Conservation (phyloP, 345 rosid species). For the Jatropha curcas region DNA sequence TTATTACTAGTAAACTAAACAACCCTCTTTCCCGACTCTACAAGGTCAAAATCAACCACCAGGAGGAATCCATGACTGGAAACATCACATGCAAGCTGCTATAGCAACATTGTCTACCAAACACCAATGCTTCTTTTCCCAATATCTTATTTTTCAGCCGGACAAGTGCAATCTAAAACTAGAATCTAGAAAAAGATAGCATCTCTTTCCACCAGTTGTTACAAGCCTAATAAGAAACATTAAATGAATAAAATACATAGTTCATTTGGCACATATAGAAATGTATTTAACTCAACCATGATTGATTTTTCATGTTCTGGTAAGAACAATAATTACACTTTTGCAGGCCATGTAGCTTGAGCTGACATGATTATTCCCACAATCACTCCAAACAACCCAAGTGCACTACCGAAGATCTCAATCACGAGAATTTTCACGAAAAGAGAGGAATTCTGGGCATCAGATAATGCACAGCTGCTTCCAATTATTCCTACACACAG, state of each 20-base stretch:
- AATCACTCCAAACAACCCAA: constrained; percentile 96
- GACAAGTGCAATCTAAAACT: constrained; percentile 8
- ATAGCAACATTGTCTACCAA: background rate
- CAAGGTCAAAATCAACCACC: background rate
- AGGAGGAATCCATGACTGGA: background rate
- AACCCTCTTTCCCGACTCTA: background rate
- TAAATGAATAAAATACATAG: constrained; percentile 20
- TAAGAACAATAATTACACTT: constrained; percentile 32
- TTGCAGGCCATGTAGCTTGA: constrained; percentile 97
- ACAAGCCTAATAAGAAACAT: constrained; percentile 15
- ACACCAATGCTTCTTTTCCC: background rate
- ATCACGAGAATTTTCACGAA: constrained; percentile 99
- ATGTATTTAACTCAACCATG: background rate
- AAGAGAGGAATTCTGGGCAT: constrained; percentile 94
- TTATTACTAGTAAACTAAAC: constrained; percentile 14
- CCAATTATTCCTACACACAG: constrained; percentile 97
- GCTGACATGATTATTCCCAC: constrained; percentile 99
- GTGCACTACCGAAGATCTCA: constrained; percentile 97
- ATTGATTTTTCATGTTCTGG: background rate
- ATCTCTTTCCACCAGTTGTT: constrained; percentile 14
- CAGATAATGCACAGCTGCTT: constrained; percentile 96
- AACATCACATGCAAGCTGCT: background rate
- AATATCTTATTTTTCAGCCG: constrained; percentile 9
- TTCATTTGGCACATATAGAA: background rate
- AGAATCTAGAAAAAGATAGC: constrained; percentile 7